Conservation (phyloP, 75 land plant species). For the Pinus taeda region DNA sequence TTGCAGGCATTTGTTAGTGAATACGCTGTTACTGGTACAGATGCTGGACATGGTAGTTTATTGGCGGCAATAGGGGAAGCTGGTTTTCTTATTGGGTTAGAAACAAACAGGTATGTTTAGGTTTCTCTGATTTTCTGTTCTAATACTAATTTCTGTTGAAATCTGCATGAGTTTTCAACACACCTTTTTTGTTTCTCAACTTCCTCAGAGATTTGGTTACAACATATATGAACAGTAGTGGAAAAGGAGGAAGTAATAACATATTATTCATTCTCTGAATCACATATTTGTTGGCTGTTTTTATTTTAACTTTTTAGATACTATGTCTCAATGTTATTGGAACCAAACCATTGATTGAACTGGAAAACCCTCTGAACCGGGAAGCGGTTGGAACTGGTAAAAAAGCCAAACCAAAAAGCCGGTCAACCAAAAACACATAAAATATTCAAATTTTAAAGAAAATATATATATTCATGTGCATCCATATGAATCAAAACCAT, state of each 20-base stretch:
- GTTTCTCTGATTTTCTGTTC: not conserved
- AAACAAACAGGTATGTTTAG: slow-evolving; percentile 67
- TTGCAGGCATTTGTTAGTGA: slow-evolving; percentile 94
- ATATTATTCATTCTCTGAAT: not conserved
- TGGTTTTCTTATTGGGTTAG: slow-evolving; percentile 82
- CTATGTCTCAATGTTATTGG: not conserved
- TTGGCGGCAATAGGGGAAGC: slow-evolving; percentile 85
- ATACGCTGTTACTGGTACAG: slow-evolving; percentile 85
- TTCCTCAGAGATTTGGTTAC: not conserved
- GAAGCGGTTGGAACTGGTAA: no score
- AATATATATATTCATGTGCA: no score
- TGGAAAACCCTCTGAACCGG: no score
- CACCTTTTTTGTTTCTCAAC: not conserved
- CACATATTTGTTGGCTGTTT: not conserved
- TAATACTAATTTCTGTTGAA: not conserved
- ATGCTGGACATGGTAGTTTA: slow-evolving; percentile 82
- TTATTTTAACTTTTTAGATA: not conserved
- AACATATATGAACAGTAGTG: no score
- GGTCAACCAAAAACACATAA: no score
- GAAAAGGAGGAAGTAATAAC: not conserved
- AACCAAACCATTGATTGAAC: no score
- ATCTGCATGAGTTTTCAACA: not conserved
- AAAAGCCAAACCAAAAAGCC: no score
- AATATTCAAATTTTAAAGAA: no score
- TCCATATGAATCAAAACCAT: no score